These are phyloP conservation scores for Dothideomycetes sp. DNA, from an alignment of 2,329 filamentous ascomycete genomes.

Conservation along the genomic window DNA sequence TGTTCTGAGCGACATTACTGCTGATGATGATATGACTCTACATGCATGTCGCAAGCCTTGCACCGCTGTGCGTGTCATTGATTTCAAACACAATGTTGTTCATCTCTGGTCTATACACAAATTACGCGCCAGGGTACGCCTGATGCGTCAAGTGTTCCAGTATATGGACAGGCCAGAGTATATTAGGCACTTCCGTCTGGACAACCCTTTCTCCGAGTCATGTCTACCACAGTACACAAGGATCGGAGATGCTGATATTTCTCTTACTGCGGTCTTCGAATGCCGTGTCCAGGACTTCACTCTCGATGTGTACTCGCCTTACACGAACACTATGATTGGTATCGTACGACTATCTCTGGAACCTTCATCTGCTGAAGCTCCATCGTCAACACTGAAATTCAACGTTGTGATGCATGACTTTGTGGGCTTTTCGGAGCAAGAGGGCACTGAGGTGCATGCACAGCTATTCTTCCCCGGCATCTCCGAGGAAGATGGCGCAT, in stretches of 20 bases:
- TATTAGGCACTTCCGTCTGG: constrained; percentile 80
- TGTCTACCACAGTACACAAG: constrained; percentile 90
- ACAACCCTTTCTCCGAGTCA: constrained; percentile 83
- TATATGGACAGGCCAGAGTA: constrained; percentile 95
- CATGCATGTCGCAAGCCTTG: constrained; percentile 81
- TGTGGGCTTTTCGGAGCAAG: constrained; percentile 85
- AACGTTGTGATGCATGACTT: constrained; percentile 98
- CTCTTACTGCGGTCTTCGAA: constrained; percentile 86
- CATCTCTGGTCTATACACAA: constrained; percentile 95
- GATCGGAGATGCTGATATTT: constrained; percentile 86
- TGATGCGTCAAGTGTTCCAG: constrained; percentile 95
- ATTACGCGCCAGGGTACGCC: constrained; percentile 71
- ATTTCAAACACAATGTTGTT: constrained; percentile 77
- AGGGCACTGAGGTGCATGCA: constrained; percentile 90
- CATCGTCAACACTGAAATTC: constrained; percentile 88
- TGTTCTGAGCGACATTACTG: constrained; percentile 80
- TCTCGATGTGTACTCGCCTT: constrained; percentile 82
- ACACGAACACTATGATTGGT: constrained; percentile 82
- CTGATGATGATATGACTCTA: constrained; percentile 62
- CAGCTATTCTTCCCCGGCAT: constrained; percentile 93
- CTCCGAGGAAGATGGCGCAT: constrained; percentile 74
- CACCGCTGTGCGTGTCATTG: constrained; percentile 79
- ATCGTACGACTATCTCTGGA: constrained; percentile 87
- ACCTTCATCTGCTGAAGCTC: constrained; percentile 85
- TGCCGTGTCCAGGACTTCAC: constrained; percentile 89